Conservation (phyloP, 192 early-diverging fungal genomes). For the Globomyces pollinis-pini region DNA sequence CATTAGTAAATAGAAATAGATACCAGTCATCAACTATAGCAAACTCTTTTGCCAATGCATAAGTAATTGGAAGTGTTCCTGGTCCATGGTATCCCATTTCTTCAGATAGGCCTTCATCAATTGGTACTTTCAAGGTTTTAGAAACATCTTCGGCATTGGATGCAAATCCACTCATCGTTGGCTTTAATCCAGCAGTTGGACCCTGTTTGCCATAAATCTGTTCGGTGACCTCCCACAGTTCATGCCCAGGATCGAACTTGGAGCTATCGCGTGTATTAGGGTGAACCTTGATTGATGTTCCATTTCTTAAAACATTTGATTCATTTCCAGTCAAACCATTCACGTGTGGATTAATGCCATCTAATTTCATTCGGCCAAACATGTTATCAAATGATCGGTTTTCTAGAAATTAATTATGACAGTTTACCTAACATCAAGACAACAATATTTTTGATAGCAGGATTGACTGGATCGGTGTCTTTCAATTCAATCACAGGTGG, state of each 20-base stretch:
- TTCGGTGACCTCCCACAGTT: background rate
- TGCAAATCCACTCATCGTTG: conserved; percentile 25
- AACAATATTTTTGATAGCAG: conserved; percentile 11
- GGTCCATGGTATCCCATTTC: background rate
- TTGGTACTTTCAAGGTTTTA: background rate
- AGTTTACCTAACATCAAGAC: no score
- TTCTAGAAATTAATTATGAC: no score
- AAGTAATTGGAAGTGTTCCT: conserved; percentile 14
- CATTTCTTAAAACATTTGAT: conserved; percentile 1
- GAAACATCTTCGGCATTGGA: background rate
- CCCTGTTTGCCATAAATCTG: conserved; percentile 4
- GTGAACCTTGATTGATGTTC: background rate
- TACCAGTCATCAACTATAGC: conserved; percentile 26
- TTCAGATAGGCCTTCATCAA: background rate
- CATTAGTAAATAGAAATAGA: no score
- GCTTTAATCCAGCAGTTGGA: background rate
- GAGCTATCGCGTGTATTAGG: background rate
- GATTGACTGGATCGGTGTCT: background rate
- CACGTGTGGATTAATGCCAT: background rate
- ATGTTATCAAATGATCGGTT: conserved; percentile 26
- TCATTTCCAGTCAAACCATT: conserved; percentile 8
- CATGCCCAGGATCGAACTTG: conserved; percentile 5
- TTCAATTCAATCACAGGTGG: background rate
- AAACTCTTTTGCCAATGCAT: conserved; percentile 21
- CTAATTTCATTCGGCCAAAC: conserved; percentile 4